Conservation (phyloP, 192 early-diverging fungal genomes). For the Funneliformis geosporum region DNA sequence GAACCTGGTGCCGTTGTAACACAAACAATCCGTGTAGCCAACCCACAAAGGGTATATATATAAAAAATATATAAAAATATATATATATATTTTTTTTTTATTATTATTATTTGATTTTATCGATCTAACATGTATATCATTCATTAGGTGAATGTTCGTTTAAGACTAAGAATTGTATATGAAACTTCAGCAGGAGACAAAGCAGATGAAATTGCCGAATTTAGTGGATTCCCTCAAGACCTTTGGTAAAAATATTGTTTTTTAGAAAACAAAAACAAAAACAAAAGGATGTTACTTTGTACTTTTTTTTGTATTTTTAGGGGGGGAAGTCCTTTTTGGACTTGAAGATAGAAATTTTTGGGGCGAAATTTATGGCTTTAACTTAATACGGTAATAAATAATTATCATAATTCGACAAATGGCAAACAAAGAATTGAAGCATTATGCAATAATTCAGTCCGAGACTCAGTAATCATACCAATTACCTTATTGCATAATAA, state of each 20-base stretch:
- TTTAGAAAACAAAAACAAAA: too few species aligned
- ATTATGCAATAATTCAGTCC: too few species aligned
- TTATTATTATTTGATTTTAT: neutral
- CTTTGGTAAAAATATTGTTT: constrained; percentile 39
- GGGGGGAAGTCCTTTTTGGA: neutral
- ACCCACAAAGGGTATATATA: constrained; percentile 66
- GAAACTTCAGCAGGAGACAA: constrained; percentile 46
- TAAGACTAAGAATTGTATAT: constrained; percentile 59
- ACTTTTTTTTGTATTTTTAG: neutral
- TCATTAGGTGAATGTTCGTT: constrained; percentile 53
- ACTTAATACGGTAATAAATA: neutral
- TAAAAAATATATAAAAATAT: neutral
- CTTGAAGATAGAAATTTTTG: neutral
- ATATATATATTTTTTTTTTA: neutral
- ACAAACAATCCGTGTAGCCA: constrained; percentile 84
- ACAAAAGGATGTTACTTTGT: neutral
- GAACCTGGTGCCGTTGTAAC: constrained; percentile 61
- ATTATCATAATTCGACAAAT: neutral
- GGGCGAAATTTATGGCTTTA: too few species aligned
- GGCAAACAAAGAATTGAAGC: too few species aligned
- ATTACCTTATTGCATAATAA: neutral
- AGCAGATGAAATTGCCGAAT: constrained; percentile 58
- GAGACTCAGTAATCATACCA: too few species aligned
- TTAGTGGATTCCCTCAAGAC: constrained; percentile 59
- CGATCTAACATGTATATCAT: neutral